Evolutionary conservation across 257 asterid genomes (phyloP), one percentile per base, ranked within the genome.

Genomic region (Asclepias syriaca): DNA sequence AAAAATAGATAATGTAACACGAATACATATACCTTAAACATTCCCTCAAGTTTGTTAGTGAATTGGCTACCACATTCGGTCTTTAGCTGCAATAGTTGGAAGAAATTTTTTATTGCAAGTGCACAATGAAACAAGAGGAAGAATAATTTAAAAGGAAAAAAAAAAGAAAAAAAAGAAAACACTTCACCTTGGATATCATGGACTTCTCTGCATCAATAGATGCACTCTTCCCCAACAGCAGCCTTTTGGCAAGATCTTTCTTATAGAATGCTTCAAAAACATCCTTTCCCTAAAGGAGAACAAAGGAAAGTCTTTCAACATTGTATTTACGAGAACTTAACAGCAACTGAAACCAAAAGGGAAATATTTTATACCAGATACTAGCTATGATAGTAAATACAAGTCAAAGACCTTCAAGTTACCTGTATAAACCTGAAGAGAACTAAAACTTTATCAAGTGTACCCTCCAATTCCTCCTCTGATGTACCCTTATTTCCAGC

Each of bases 51-150:
- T 85, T 95, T 95, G 88, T 90, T 95, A 19, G 98, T 95, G 75
- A 95, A 92, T 79, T 92, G 99, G 85, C 99, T 95, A 70, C 99
- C 99, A 21, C 99, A 94, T 85, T 95, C 99, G 0, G 98, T 95
- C 81, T 95, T 95, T 76, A 95, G 84, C 99, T 95, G 78, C 73
- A 74, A 76, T 53, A 63, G 39, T 40, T 15, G 21, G 34, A 27
- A 63, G 18, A 70, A 54, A 57, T 43, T 74, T 56, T 29, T 77
- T 76, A 27, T 75, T n/a, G 70, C 68, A 74, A 61, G 40, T 32
- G 56, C 54, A 57, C 43, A 78, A 32, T 67, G 34, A 73, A 59
- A 74, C 48, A 43, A 43, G 48, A 43, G 48, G 48, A 6, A 43
- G 9, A 43, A 43, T 1, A 43, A 34, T 34, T 34, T 34, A 34